These are phyloP conservation scores for Paramecium pentaurelia DNA, from an alignment of 73 alveolate species.

Conservation along the genomic window DNA sequence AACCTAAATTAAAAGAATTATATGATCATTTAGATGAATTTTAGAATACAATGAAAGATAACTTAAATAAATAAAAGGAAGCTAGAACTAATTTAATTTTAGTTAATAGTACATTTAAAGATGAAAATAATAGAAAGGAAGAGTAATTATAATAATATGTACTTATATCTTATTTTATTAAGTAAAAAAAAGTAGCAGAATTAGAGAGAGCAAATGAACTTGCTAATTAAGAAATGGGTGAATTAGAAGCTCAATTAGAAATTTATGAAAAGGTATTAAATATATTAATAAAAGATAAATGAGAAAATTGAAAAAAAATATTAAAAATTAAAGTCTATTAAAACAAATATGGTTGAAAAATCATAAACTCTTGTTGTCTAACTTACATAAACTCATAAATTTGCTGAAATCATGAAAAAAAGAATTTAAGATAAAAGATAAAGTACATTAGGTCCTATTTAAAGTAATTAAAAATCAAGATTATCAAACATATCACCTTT, in stretches of 20 bases:
- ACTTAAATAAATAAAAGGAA: not conserved
- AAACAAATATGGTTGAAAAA: not conserved
- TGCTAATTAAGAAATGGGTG: not conserved
- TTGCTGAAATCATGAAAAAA: conserved; percentile 34
- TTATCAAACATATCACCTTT: not conserved
- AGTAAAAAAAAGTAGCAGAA: not conserved
- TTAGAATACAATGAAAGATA: not conserved
- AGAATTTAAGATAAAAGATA: not conserved
- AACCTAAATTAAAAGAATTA: not conserved
- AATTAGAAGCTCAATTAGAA: not conserved
- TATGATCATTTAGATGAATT: not conserved
- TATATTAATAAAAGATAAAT: not conserved
- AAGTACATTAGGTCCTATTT: not conserved
- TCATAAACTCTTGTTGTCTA: not conserved
- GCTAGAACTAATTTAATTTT: not conserved
- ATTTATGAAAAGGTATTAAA: not conserved
- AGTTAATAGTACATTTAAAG: not conserved
- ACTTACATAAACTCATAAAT: not conserved
- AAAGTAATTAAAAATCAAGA: not conserved
- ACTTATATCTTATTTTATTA: not conserved
- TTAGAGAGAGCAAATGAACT: not conserved
- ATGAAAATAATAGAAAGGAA: conserved; percentile 10
- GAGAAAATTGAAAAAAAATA: not conserved
- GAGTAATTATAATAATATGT: not conserved
- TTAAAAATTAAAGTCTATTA: not conserved